phyloP scores from a whole-genome alignment of 2,329 filamentous ascomycete species.

The Talaromyces marneffei region DNA sequence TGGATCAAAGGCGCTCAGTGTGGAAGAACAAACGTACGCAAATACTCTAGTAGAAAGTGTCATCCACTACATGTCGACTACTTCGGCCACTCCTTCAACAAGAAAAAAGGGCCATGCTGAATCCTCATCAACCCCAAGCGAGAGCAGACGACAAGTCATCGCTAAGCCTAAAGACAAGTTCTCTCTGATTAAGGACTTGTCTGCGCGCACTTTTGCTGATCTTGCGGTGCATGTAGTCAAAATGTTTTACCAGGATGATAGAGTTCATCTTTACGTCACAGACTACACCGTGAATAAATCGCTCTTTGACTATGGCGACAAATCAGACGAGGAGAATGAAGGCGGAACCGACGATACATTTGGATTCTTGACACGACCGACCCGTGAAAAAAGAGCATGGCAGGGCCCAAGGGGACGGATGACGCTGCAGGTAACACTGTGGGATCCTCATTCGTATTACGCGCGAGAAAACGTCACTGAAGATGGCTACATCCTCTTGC shows the following conservation, averaged over 20 bases:
- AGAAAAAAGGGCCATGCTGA: neutral
- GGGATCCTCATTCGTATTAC: constrained; percentile 58
- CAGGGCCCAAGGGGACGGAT: constrained; percentile 67
- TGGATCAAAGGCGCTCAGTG: constrained; percentile 21
- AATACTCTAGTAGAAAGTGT: constrained; percentile 22
- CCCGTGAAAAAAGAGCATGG: constrained; percentile 48
- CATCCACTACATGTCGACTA: neutral
- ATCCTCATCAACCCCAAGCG: neutral
- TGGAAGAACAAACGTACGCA: constrained; percentile 27
- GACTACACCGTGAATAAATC: constrained; percentile 71
- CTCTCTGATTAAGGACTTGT: constrained; percentile 58
- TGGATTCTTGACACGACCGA: constrained; percentile 43
- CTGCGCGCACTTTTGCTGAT: constrained; percentile 56
- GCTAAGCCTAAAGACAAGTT: constrained; percentile 46
- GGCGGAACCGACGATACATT: constrained; percentile 49
- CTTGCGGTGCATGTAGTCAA: constrained; percentile 67
- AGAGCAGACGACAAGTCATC: neutral
- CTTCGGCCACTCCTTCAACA: constrained; percentile 3
- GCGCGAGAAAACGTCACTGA: constrained; percentile 52
- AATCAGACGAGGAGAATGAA: constrained; percentile 32
- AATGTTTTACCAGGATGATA: constrained; percentile 43
- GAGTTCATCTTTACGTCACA: constrained; percentile 64
- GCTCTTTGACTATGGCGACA: constrained; percentile 53
- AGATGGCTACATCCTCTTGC: constrained; percentile 60
- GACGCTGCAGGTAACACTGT: constrained; percentile 67